Percentiles rank a stretch among this genome's conserved stretches.
Evolutionary conservation across 2,329 filamentous ascomycete genomes (phyloP).

Genomic region (Penicillium griseofulvum): DNA sequence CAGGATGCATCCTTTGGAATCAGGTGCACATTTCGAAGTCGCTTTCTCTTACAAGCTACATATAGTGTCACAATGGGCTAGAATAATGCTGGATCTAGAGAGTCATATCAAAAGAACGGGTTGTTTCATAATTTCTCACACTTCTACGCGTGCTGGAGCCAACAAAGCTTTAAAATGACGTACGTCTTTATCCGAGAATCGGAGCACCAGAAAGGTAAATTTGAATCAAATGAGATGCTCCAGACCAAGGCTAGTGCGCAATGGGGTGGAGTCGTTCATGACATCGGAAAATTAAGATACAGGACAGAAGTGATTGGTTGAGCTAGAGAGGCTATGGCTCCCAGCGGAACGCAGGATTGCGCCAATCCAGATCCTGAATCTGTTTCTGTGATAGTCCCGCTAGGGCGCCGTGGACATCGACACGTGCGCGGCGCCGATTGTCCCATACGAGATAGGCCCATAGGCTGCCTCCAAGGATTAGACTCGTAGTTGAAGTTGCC

Average conservation of each 20-base stretch:
- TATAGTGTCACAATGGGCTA: neutral
- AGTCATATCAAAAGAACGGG: neutral
- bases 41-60: neutral
- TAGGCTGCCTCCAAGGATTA: constrained; percentile 52
- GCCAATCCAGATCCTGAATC: constrained; percentile 63
- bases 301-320: neutral
- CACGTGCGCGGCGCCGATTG: constrained; percentile 58
- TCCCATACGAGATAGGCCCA: constrained; percentile 62
- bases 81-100: neutral
- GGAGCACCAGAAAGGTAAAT: neutral
- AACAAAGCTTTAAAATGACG: neutral
- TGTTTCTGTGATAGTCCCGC: constrained; percentile 53
- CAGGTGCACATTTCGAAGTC: neutral
- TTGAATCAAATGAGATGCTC: neutral
- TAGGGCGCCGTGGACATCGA: constrained; percentile 57
- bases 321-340: constrained; percentile 30
- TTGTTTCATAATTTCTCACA: too few relatives aligned
- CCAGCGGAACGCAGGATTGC: constrained; percentile 65
- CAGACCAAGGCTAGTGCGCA: neutral
- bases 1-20: neutral
- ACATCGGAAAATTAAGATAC: neutral
- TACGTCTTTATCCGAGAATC: neutral
- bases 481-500: constrained; percentile 56
- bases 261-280: neutral
- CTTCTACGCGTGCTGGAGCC: neutral